Evolutionary conservation across 371 early-diverging fungal genomes (phyloP).

Genomic region (Amoeboaphelidium protococcarum): DNA sequence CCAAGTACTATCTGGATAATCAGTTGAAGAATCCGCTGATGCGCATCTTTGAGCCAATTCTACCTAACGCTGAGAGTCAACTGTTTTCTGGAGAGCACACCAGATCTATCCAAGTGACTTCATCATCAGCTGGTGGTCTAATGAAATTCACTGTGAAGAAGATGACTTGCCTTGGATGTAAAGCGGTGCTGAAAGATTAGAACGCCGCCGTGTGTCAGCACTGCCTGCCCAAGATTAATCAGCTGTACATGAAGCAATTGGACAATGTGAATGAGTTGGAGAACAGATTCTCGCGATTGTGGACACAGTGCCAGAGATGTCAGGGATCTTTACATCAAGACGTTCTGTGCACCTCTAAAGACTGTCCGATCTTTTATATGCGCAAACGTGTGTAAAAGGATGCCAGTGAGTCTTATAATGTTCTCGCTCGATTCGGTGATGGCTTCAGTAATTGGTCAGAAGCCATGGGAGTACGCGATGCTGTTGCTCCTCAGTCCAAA

Average conservation of each 20-base stretch:
- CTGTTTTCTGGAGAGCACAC: slow-evolving; percentile 82
- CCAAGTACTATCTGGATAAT: slow-evolving; percentile 94
- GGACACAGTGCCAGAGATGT: slow-evolving; percentile 99
- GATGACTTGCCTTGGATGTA: slow-evolving; percentile 83
- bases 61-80: slow-evolving; percentile 51
- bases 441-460: slow-evolving; percentile 55
- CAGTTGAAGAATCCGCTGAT: slow-evolving; percentile 90
- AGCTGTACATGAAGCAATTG: slow-evolving; percentile 43
- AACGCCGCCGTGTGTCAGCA: slow-evolving; percentile 50
- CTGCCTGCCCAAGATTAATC: slow-evolving; percentile 41
- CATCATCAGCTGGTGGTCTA: slow-evolving; percentile 68
- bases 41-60: slow-evolving; percentile 94
- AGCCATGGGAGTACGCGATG: too few relatives aligned
- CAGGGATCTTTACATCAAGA: slow-evolving; percentile 91
- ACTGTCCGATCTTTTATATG: slow-evolving; percentile 98
- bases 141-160: slow-evolving; percentile 79
- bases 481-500: too few relatives aligned
- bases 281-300: slow-evolving; percentile 55
- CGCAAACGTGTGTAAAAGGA: slow-evolving; percentile 42
- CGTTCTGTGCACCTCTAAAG: slow-evolving; percentile 89
- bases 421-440: slow-evolving; percentile 49
- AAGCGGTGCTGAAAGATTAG: slow-evolving; percentile 47
- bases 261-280: slow-evolving; percentile 36
- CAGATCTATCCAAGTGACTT: slow-evolving; percentile 51
- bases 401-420: slow-evolving; percentile 19